A percentile compares a stretch with the other conserved stretches of the same genome.
phyloP scores from a whole-genome alignment of 176 grass and related monocot genomes.

The Coix lacrymajobi region DNA sequence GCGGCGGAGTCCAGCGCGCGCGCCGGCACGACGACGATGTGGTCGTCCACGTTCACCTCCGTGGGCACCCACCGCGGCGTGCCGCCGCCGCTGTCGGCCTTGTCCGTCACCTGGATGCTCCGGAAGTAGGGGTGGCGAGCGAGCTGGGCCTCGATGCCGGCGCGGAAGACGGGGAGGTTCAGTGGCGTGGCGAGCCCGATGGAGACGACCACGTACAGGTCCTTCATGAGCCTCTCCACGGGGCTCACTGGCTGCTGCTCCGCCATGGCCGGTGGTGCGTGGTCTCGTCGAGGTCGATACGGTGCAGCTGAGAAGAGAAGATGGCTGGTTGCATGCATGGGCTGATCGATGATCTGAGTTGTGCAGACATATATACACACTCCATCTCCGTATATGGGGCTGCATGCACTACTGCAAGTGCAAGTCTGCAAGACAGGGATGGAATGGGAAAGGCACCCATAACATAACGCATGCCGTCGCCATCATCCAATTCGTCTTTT shows the following conservation, averaged over 20 bases:
- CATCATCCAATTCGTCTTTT: neutral
- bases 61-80: slow-evolving; percentile 38
- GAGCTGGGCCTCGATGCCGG: neutral
- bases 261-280: no score
- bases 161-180: neutral
- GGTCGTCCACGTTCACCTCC: slow-evolving; percentile 37
- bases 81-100: neutral
- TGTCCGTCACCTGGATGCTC: slow-evolving; percentile 1
- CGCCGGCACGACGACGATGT: slow-evolving; percentile 43
- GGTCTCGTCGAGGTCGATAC: no score
- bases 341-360: neutral
- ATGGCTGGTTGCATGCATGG: neutral
- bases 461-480: neutral
- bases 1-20: neutral
- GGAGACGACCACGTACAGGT: neutral
- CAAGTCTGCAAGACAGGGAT: no score
- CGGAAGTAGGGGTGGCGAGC: neutral
- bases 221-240: neutral
- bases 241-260: neutral
- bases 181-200: neutral
- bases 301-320: neutral
- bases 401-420: no score
- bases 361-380: neutral
- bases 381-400: neutral
- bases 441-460: neutral